Conservation (phyloP, 2,329 filamentous ascomycete genomes). For the Paraphaeosphaeria sporulosa region DNA sequence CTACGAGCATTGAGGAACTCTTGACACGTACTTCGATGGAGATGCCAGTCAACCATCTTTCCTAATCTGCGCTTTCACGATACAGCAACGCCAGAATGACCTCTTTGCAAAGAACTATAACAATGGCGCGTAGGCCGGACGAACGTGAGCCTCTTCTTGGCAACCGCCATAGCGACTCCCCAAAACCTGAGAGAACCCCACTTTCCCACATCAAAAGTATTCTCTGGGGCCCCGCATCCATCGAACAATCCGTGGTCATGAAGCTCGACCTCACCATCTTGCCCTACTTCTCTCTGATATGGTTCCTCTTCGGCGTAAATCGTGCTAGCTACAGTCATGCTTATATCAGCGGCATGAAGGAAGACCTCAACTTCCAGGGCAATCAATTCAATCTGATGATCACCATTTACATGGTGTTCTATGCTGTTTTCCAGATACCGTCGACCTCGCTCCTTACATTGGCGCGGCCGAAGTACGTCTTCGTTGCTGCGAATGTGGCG, state of each 20-base stretch:
- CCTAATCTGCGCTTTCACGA: background rate
- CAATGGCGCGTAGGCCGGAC: background rate
- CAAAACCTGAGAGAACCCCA: background rate
- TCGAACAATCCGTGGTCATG: background rate
- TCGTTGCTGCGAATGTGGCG: constrained; percentile 7
- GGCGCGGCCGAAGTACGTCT: constrained; percentile 2
- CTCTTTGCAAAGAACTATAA: background rate
- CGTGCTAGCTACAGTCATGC: constrained; percentile 8
- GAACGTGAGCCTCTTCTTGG: background rate
- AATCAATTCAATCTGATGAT: constrained; percentile 8
- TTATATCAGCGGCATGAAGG: constrained; percentile 10
- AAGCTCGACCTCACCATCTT: constrained; percentile 6
- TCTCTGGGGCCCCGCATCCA: constrained; percentile 1
- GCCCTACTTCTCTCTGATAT: constrained; percentile 6
- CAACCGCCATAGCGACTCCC: background rate
- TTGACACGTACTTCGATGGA: background rate
- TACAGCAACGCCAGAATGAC: background rate
- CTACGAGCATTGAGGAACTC: no score
- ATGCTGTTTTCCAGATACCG: constrained; percentile 2
- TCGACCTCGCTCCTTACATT: constrained; percentile 2
- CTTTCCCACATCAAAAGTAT: background rate
- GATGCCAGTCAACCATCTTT: background rate
- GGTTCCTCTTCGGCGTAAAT: constrained; percentile 6
- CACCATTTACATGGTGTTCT: constrained; percentile 11
- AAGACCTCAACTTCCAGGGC: constrained; percentile 4